Evolutionary conservation across 305 asterid genomes (phyloP), one percentile per base, ranked within the genome.

Genomic region (Solanum hybrid): DNA sequence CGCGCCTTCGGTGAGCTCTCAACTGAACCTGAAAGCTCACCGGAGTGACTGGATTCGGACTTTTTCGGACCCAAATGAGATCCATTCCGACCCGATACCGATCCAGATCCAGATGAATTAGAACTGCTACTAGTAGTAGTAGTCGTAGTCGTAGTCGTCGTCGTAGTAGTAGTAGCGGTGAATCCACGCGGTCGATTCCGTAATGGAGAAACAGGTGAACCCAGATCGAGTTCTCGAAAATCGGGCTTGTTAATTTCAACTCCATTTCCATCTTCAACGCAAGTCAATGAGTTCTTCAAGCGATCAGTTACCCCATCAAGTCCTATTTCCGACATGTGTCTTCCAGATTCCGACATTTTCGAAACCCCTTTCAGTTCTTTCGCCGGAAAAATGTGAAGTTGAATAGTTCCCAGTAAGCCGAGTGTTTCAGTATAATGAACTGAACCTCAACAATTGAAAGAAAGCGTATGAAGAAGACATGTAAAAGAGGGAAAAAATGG

Each of bases 71-170:
- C 86, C 35, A 60, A 38, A 85, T 87, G 92, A 36, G 93, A 4
- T 79, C 93, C 93, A n/a, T 89, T 88, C 32, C 94, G 92, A 77
- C 97, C 95, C 66, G 98, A 88, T 5, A 92, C 92, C 90, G 99
- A 96, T 90, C 99, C 99, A 79, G 98, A 96, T 66, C 99, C 99
- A 79, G 98, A 96, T 38, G 92, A 90, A 86, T 94, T 94, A 29
- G 96, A 93, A 86, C 96, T 88, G 4, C 94, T 46, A 17, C 92
- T 35, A 2, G 26, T 60, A 20, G 71, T 60, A 20, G 71, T 34
- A 7, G 26, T 60, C 10, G 71, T 56, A 56, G 66, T 64, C 12
- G 72, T 64, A 0, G 73, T 64, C 5, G 72, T 64, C 6, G 78
- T 71, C 3, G 32, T 75, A 0, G 79, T 75, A 16, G 38, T 31